Base-by-base conservation (phyloP, 1,284 basidiomycete species). In the Apiotrichum porosum region DNA sequence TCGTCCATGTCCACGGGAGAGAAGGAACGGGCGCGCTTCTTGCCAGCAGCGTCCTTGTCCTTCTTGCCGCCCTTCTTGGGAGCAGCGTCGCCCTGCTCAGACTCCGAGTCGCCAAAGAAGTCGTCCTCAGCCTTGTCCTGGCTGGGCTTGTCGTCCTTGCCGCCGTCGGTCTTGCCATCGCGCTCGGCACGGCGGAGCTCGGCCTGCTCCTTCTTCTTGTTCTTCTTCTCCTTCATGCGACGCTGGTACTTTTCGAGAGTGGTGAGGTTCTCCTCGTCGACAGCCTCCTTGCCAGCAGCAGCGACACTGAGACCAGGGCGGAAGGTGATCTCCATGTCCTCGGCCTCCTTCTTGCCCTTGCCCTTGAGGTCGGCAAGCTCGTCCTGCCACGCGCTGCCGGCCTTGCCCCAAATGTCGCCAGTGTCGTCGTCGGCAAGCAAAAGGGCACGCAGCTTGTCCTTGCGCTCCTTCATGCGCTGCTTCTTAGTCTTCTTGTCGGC, bases 281-380 rank as follows among this genome's bases (percentile, higher is more conserved):
- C 26, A 12, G 26, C 26, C 6, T 6, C 26, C 26, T 28, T 12
- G n/a, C 70, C 72, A 14, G 74, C 77, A 56, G 79, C 61, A 13
- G 30, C 47, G 14, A 34, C 54, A 50, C 76, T 83, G 37, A 97
- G 75, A 6, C 84, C 93, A 1, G 92, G 88, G 18, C 81, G 84
- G 71, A 97, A 97, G 1, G 91, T 95, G 63, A 97, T 86, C 74
- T 95, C 85, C 83, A 97, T 86, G 52, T 90, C 88, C 9, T 49
- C 61, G 36, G 56, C 47, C 9, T 41, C 46, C 45, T 56, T 56
- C 28, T 56, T 52, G 38, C 22, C 34, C 28, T 52, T 45, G 33
- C 38, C 48, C 30, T 38, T 28, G 28, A 32, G 28, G 57, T 83
- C 81, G 19, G 46, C 51, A n/a, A 58, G 39, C 39, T 56, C 57